Conservation (phyloP, 1,284 basidiomycete species). For the Anthracocystis walkeri region DNA sequence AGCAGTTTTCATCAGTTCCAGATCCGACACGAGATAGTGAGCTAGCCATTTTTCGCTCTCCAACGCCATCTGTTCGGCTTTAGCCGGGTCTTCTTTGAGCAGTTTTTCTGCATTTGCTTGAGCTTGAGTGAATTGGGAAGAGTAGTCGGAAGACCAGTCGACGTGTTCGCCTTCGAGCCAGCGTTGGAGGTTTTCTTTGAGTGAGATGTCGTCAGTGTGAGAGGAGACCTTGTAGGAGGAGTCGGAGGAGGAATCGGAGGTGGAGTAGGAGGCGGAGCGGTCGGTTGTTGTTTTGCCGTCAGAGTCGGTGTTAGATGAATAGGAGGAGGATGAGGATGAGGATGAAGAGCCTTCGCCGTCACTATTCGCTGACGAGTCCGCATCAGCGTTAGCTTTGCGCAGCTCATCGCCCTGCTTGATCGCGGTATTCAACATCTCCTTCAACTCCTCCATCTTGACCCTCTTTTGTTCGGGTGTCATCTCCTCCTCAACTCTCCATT, state of each 20-base stretch:
- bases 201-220: slow-evolving; percentile 25
- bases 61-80: slow-evolving; percentile 55
- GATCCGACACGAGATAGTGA: slow-evolving; percentile 49
- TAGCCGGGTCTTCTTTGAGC: slow-evolving; percentile 41
- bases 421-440: slow-evolving; percentile 49
- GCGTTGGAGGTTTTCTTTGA: slow-evolving; percentile 51
- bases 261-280: slow-evolving; percentile 36
- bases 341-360: slow-evolving; percentile 16
- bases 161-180: slow-evolving; percentile 59
- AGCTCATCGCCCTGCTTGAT: slow-evolving; percentile 34
- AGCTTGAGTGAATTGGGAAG: slow-evolving; percentile 47
- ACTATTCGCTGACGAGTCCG: slow-evolving; percentile 11
- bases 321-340: slow-evolving; percentile 33
- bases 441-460: slow-evolving; percentile 48
- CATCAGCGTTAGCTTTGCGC: slow-evolving; percentile 11
- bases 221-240: slow-evolving; percentile 39
- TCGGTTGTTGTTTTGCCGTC: slow-evolving; percentile 37
- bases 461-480: slow-evolving; percentile 40
- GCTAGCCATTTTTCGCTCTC: slow-evolving; percentile 60
- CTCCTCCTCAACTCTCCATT: slow-evolving; percentile 46
- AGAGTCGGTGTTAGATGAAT: slow-evolving; percentile 33
- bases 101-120: slow-evolving; percentile 50
- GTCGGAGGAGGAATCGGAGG: slow-evolving; percentile 19
- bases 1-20: slow-evolving; percentile 53
- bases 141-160: slow-evolving; percentile 54